phyloP scores from a whole-genome alignment of 73 alveolate genomes.

The Paramecium sexaurelia region DNA sequence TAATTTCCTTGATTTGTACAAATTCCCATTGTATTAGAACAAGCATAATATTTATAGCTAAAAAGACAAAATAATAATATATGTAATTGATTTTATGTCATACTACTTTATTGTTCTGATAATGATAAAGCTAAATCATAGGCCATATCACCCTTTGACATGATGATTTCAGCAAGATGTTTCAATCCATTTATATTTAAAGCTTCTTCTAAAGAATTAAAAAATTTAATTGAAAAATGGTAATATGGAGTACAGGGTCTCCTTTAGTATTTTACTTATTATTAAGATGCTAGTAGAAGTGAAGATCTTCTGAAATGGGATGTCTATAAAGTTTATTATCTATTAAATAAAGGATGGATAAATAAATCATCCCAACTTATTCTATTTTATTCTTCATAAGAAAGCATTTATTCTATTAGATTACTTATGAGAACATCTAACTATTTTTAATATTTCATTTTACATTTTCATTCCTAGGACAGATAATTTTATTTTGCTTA shows the following conservation, averaged over 20 bases:
- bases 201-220: background rate
- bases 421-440: background rate
- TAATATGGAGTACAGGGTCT: background rate
- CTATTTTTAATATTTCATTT: background rate
- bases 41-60: background rate
- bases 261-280: background rate
- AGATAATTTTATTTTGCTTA: background rate
- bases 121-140: background rate
- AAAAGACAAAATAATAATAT: background rate
- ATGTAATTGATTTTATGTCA: background rate
- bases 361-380: background rate
- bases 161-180: background rate
- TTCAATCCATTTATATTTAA: background rate
- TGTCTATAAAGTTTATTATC: background rate
- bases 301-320: conserved; percentile 5
- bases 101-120: background rate
- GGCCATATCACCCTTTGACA: conserved; percentile 17
- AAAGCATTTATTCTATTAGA: conserved; percentile 12
- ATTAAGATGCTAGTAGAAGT: background rate
- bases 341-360: background rate
- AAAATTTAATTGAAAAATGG: background rate
- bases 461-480: background rate
- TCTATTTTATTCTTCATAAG: conserved; percentile 8
- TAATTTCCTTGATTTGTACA: background rate
- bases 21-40: background rate